Conservation (phyloP, 2,329 filamentous ascomycete genomes). For the Colletotrichum acutatum region DNA sequence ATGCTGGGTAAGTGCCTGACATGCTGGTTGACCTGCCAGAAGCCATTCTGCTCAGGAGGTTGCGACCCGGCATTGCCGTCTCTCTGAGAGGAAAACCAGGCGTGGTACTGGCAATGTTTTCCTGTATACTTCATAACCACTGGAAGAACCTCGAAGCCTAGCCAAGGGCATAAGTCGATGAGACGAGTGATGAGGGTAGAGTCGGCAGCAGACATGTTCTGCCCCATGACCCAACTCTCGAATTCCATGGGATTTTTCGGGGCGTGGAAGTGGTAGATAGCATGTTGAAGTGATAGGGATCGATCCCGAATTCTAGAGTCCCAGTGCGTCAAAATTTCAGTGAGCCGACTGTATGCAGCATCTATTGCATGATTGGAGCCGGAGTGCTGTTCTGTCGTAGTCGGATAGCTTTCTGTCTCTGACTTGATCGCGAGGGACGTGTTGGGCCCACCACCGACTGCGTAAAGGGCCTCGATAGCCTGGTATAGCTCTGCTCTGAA, state of each 20-base stretch:
- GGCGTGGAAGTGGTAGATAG: slow-evolving; percentile 25
- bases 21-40: slow-evolving; percentile 27
- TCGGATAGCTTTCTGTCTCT: background rate
- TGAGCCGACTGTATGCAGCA: background rate
- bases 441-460: slow-evolving; percentile 3
- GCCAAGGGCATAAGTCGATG: slow-evolving; percentile 2
- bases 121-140: slow-evolving; percentile 30
- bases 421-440: slow-evolving; percentile 2
- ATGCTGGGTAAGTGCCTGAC: slow-evolving; percentile 18
- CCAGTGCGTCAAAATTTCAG: slow-evolving; percentile 8
- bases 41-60: background rate
- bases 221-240: slow-evolving; percentile 2
- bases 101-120: slow-evolving; percentile 13
- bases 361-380: background rate
- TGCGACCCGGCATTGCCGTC: background rate
- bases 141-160: slow-evolving; percentile 26
- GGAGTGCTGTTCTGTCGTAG: background rate
- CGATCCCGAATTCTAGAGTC: background rate
- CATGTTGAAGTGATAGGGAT: slow-evolving; percentile 9
- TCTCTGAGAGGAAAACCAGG: background rate
- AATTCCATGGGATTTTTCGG: slow-evolving; percentile 14
- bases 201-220: slow-evolving; percentile 15
- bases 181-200: background rate
- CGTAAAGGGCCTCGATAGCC: slow-evolving; percentile 28
- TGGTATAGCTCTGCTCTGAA: slow-evolving; percentile 12